Base-by-base conservation (phyloP, 352 stramenopile genomes). In the Pythium folliculosum region DNA sequence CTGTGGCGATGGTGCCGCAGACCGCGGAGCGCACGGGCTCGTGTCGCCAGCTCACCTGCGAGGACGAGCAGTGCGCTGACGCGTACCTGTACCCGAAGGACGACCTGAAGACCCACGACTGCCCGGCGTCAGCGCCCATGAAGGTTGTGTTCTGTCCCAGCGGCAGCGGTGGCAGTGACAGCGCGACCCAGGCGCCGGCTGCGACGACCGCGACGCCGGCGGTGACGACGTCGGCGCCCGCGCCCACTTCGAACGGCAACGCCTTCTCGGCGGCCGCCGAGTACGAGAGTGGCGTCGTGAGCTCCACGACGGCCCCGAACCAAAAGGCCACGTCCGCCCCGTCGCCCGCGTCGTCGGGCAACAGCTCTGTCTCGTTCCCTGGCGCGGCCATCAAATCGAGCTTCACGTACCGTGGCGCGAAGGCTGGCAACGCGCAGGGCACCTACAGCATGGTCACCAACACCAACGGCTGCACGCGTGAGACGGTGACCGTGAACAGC, bases 51-150 rank as follows among this genome's bases (percentile, higher is more conserved):
- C 55, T 92, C 12, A 51, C 64, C 8, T 90, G 83, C 32, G 71
- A 77, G 64, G 63, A 76, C 30, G 27, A 57, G 0, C 13, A 52
- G 5, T 90, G 82, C 60, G 44, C 62, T 10, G 80, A 89, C 45
- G 84, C 78, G 12, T 92, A 92, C 71, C 70, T 81, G 17, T 92
- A 71, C 66, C 84, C 84, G 6, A 71, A 50, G 57, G 84, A 89
- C 65, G 71, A 90, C 63, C 72, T 59, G 48, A 92, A 92, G 75
- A 92, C 75, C n/a, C 81, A 84, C 71, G 75, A 74, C 50, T 92
- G 84, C 27, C 72, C 77, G 0, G 49, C 37, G 3, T 69, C 63
- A 21, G 76, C 73, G 4, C 68, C 68, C 10, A 77, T 82, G 45
- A 73, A 85, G 17, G 76, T 92, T 3, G 77, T 76, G 12, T 92